phyloP scores from a whole-genome alignment of 176 grass and related monocot species.

The Poa pratensis region DNA sequence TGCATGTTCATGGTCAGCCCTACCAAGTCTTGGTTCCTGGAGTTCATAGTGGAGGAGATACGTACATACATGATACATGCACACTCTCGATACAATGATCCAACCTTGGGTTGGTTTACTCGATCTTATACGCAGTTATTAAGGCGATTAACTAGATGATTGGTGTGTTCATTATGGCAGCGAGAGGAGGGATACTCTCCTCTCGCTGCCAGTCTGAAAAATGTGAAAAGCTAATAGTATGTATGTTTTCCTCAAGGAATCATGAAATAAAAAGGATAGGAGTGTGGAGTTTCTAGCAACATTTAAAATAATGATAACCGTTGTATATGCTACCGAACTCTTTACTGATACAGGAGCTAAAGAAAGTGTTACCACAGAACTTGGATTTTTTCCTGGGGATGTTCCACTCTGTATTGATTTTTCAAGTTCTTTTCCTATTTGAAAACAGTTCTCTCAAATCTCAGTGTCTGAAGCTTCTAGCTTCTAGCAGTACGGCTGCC shows the following conservation, averaged over 20 bases:
- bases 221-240: not conserved
- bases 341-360: too few species aligned
- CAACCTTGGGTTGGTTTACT: not conserved
- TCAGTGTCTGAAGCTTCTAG: not conserved
- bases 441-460: not conserved
- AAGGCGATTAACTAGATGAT: not conserved
- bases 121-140: not conserved
- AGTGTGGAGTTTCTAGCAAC: not conserved
- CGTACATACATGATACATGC: not conserved
- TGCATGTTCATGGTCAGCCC: constrained; percentile 17
- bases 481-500: too few species aligned
- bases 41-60: constrained; percentile 5
- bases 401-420: not conserved
- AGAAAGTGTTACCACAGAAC: not conserved
- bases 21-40: not conserved
- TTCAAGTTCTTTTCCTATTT: not conserved
- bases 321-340: too few species aligned
- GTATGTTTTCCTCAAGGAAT: not conserved
- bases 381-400: not conserved
- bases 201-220: not conserved
- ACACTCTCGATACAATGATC: not conserved
- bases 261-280: not conserved
- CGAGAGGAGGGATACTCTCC: not conserved
- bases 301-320: not conserved
- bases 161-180: not conserved